Evolutionary conservation across 1,284 basidiomycete species (phyloP), one percentile per base, ranked within the genome.

Genomic region (Tilletia setariae): DNA sequence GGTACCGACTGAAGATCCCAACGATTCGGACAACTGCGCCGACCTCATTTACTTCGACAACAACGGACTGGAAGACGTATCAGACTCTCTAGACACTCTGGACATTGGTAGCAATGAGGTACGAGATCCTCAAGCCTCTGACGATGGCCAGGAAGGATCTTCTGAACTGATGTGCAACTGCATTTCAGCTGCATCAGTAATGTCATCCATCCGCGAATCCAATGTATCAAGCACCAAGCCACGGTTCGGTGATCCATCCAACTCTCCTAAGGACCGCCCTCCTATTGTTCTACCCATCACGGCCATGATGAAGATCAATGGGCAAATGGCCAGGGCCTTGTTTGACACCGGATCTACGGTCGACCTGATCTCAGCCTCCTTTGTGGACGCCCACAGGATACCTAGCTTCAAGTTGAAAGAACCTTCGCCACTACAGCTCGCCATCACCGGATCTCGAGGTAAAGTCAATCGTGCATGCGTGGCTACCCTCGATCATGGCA

Each of bases 351-450:
- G 53, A 3, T 56, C 53, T 28, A 56, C 53, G 6, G 53, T 23
- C 25, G 53, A 56, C 25, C 15, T 56, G 9, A 56, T 56, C 32
- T 56, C 53, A 2, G 53, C 19, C 15, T 23, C 53, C 25, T 56
- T 56, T 30, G 53, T 56, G 6, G 53, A 56, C 19, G 19, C 23
- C 23, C 53, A 56, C 53, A 56, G 32, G 19, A 56, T 56, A 25
- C 23, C n/a, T 15, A 56, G 53, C 25, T 56, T 56, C 53, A 56
- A 56, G 53, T 28, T 56, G 15, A 56, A 56, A 19, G 53, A 56
- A 23, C 53, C 53, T 28, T 56, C 25, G 19, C 53, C 53, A 13
- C 53, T 56, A 30, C 53, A 56, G 53, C 53, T 56, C 23, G 53
- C 53, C 6, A 56, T 56, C 25, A 56, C 53, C 25, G 53, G 53